Percentiles rank a stretch among this genome's conserved stretches.
These are phyloP conservation scores for Panicum hallii DNA, from an alignment of 202 grass and related monocot genomes.

Conservation along the genomic window DNA sequence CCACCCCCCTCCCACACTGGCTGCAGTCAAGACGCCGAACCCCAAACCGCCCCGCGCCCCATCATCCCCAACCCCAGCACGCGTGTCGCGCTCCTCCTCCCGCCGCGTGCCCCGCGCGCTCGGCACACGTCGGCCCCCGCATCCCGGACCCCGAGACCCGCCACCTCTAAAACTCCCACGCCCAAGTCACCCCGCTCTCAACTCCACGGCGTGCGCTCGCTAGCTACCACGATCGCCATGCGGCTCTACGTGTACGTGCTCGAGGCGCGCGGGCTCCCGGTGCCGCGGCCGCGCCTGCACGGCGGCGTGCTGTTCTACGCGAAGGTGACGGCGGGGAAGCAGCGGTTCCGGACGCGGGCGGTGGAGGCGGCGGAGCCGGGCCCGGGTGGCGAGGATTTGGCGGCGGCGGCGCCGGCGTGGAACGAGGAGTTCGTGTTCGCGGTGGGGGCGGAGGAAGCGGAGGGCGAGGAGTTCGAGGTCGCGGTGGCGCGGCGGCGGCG, in stretches of 20 bases:
- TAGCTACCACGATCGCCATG: constrained; percentile 45
- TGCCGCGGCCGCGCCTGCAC: not conserved
- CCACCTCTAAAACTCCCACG: constrained; percentile 21
- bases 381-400: not conserved
- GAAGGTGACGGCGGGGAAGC: constrained; percentile 67
- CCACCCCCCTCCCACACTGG: not conserved
- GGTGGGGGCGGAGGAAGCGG: constrained; percentile 36
- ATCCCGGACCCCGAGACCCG: not conserved
- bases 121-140: constrained; percentile 35
- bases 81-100: constrained; percentile 26
- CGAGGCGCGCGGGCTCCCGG: constrained; percentile 62
- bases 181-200: not conserved
- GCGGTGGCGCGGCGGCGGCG: constrained; percentile 55
- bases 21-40: not conserved
- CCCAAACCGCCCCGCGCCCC: not conserved
- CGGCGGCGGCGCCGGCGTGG: constrained; percentile 52
- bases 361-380: constrained; percentile 29
- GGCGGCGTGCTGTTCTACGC: constrained; percentile 48
- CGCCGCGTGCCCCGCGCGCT: constrained; percentile 39
- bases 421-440: constrained; percentile 78
- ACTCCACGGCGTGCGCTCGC: not conserved
- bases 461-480: constrained; percentile 44
- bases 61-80: not conserved
- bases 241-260: constrained; percentile 65
- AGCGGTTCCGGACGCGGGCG: constrained; percentile 61